These are phyloP conservation scores for Adansonia madagascariensis DNA, from an alignment of 441 rosid genomes.

Conservation along the genomic window DNA sequence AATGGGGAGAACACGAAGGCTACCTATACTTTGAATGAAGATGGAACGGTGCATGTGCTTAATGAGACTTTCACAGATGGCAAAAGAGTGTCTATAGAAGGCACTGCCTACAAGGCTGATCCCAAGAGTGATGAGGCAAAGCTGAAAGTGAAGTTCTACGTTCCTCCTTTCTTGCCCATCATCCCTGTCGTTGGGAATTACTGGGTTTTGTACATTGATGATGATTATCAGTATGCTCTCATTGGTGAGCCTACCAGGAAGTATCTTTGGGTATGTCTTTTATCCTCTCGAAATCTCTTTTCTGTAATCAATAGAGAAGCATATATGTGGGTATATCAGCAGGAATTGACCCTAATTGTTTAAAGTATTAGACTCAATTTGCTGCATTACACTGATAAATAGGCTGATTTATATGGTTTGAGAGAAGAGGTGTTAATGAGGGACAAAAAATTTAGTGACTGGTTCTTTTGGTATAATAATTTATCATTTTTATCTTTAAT, in stretches of 20 bases:
- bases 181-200: slow-evolving; percentile 79
- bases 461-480: too few relatives aligned
- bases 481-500: background rate
- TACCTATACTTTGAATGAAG: slow-evolving; percentile 67
- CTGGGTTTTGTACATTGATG: slow-evolving; percentile 78
- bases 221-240: slow-evolving; percentile 64
- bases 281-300: background rate
- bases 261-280: slow-evolving; percentile 70
- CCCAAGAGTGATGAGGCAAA: slow-evolving; percentile 89
- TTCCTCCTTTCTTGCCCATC: slow-evolving; percentile 87
- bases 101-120: slow-evolving; percentile 76
- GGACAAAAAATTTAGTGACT: background rate
- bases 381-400: background rate
- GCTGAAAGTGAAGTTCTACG: slow-evolving; percentile 85
- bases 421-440: background rate
- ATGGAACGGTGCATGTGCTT: slow-evolving; percentile 73
- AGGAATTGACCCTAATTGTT: background rate
- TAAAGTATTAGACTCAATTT: background rate
- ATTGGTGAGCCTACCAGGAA: slow-evolving; percentile 73
- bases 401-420: background rate
- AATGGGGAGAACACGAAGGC: slow-evolving; percentile 81
- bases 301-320: background rate
- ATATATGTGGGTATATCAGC: background rate
- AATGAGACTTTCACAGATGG: slow-evolving; percentile 86
- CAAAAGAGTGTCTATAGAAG: slow-evolving; percentile 64